Percentiles rank a stretch among this genome's conserved stretches.
phyloP scores from a whole-genome alignment of 805 yeast genomes.

The Clavispora phyllophila region DNA sequence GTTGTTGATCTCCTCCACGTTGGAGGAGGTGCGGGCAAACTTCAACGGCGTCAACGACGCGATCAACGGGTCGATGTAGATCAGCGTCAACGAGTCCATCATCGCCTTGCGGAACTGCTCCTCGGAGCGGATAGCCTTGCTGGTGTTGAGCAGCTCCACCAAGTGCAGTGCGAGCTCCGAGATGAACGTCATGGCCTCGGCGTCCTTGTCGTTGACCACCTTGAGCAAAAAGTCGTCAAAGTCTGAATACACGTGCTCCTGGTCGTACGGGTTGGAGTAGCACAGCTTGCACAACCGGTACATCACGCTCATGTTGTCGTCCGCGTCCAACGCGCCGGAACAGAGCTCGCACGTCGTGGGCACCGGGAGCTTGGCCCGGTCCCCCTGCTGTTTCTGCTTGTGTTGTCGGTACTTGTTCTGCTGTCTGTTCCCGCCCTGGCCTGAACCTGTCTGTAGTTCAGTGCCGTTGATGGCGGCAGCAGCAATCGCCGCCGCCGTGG shows the following conservation, averaged over 20 bases:
- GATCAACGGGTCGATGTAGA: conserved; percentile 36
- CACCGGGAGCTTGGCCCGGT: conserved; percentile 10
- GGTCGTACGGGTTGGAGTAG: conserved; percentile 25
- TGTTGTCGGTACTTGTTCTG: conserved; percentile 9
- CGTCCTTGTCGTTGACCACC: conserved; percentile 15
- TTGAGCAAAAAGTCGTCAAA: conserved; percentile 24
- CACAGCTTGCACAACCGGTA: conserved; percentile 27
- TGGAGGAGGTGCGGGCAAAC: conserved; percentile 27
- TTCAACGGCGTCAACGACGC: conserved; percentile 28
- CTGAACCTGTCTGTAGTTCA: conserved; percentile 7
- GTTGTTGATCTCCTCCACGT: conserved; percentile 20
- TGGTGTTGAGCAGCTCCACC: conserved; percentile 20
- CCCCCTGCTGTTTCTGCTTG: conserved; percentile 15
- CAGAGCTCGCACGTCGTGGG: conserved; percentile 28
- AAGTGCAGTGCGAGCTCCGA: conserved; percentile 14
- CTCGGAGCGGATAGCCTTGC: conserved; percentile 23
- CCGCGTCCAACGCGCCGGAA: conserved; percentile 17
- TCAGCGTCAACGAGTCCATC: conserved; percentile 28
- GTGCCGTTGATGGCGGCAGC: conserved; percentile 14
- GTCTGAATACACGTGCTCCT: conserved; percentile 22
- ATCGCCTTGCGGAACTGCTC: conserved; percentile 31
- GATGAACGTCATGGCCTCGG: conserved; percentile 11
- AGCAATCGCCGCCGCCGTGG: conserved; percentile 16
- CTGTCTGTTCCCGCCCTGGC: conserved; percentile 1
- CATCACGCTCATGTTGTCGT: conserved; percentile 20